These are phyloP conservation scores for Mucor indicus DNA, from an alignment of 371 early-diverging fungal species.

Conservation along the genomic window DNA sequence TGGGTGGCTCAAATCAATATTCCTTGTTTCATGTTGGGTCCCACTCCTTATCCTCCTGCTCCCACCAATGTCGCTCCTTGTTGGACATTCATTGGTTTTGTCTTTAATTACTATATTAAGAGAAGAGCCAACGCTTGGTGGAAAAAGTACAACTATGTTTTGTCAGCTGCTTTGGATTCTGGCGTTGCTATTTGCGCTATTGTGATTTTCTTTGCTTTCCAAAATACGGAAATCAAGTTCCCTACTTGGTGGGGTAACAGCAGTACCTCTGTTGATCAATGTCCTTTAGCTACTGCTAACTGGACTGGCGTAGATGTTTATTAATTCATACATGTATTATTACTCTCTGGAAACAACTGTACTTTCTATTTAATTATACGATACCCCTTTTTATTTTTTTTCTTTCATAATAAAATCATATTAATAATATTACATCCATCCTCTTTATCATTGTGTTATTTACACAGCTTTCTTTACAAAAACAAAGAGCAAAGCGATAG, in stretches of 20 bases:
- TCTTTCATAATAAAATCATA: too few relatives aligned
- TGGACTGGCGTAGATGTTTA: slow-evolving; percentile 38
- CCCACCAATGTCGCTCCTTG: slow-evolving; percentile 44
- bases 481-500: too few relatives aligned
- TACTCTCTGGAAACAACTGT: too few relatives aligned
- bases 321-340: slow-evolving; percentile 9
- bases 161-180: slow-evolving; percentile 70
- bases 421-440: too few relatives aligned
- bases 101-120: slow-evolving; percentile 58
- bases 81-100: slow-evolving; percentile 59
- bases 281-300: slow-evolving; percentile 35
- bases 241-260: slow-evolving; percentile 44
- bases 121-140: slow-evolving; percentile 59
- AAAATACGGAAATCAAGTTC: slow-evolving; percentile 32
- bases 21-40: slow-evolving; percentile 46
- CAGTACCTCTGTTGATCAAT: slow-evolving; percentile 28
- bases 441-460: too few relatives aligned
- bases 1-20: slow-evolving; percentile 56
- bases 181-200: slow-evolving; percentile 56
- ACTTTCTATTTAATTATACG: too few relatives aligned
- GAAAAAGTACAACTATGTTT: slow-evolving; percentile 64
- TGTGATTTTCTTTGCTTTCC: slow-evolving; percentile 48
- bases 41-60: slow-evolving; percentile 38
- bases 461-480: too few relatives aligned
- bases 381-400: too few relatives aligned